These are phyloP conservation scores for Solanum tarijense DNA, from an alignment of 257 asterid species.

Conservation along the genomic window DNA sequence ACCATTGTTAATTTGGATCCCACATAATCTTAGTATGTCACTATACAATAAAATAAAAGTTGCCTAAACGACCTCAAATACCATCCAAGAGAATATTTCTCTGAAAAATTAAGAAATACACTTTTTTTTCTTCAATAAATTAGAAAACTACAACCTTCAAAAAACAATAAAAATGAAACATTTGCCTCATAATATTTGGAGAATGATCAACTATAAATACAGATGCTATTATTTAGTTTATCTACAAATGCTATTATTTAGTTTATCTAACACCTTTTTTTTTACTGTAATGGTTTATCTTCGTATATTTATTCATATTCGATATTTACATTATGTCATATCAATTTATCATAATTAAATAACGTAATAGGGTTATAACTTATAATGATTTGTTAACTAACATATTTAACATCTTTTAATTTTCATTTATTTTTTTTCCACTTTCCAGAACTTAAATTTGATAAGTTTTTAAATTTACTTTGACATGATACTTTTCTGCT, in stretches of 20 bases:
- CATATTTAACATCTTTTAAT: neutral
- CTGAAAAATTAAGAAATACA: neutral
- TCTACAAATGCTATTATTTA: neutral
- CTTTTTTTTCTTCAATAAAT: neutral
- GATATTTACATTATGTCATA: neutral
- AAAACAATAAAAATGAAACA: neutral
- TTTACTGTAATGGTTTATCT: neutral
- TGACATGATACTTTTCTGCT: neutral
- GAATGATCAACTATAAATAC: neutral
- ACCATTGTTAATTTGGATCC: neutral
- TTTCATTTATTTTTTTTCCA: neutral
- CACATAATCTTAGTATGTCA: neutral
- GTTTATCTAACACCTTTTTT: neutral
- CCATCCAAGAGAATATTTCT: neutral
- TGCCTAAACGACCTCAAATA: neutral
- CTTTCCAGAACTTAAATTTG: neutral
- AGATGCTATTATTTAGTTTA: neutral
- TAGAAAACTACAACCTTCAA: neutral
- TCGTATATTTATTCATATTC: neutral
- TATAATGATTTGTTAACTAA: neutral
- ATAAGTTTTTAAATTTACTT: neutral
- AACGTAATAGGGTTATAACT: neutral
- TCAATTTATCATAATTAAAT: neutral
- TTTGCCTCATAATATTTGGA: neutral
- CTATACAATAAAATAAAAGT: neutral